A percentile compares a stretch with the other conserved stretches of the same genome.
Evolutionary conservation across 1,284 basidiomycete genomes (phyloP).

Genomic region (Fomitopsis schrenkii): DNA sequence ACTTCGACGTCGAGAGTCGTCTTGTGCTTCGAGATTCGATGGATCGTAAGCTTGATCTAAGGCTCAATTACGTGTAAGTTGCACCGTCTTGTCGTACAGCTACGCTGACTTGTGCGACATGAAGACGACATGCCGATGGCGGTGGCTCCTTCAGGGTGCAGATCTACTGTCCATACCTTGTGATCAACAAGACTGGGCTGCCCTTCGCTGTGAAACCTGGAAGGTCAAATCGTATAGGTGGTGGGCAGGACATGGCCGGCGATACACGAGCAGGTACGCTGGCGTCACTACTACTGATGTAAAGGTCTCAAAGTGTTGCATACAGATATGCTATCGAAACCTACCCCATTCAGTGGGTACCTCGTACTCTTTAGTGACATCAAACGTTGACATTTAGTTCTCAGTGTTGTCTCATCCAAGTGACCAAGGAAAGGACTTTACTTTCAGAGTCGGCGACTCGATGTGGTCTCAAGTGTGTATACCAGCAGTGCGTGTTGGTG

Average conservation of each 20-base stretch:
- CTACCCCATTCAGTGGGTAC: constrained; percentile 69
- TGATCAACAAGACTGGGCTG: constrained; percentile 92
- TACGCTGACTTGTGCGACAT: background rate
- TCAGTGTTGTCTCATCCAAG: constrained; percentile 87
- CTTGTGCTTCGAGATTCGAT: constrained; percentile 74
- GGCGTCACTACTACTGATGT: constrained; percentile 2
- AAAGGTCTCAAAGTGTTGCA: constrained; percentile 2
- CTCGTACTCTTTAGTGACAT: constrained; percentile 27
- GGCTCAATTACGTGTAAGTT: constrained; percentile 84
- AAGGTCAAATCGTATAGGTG: constrained; percentile 67
- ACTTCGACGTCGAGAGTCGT: constrained; percentile 80
- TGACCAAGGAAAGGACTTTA: constrained; percentile 81
- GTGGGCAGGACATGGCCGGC: constrained; percentile 84
- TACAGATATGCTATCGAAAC: constrained; percentile 52
- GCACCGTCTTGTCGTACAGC: background rate
- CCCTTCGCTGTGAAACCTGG: constrained; percentile 77
- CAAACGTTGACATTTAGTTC: constrained; percentile 20
- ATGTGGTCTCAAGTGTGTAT: constrained; percentile 79
- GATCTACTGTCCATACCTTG: constrained; percentile 89
- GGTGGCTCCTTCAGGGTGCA: constrained; percentile 99
- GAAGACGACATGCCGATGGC: constrained; percentile 81
- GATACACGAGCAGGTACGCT: constrained; percentile 53
- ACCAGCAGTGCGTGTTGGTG: constrained; percentile 1
- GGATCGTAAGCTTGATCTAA: constrained; percentile 79
- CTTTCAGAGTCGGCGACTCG: constrained; percentile 85